phyloP scores from a whole-genome alignment of 306 rosid genomes.

The Pueraria montana region DNA sequence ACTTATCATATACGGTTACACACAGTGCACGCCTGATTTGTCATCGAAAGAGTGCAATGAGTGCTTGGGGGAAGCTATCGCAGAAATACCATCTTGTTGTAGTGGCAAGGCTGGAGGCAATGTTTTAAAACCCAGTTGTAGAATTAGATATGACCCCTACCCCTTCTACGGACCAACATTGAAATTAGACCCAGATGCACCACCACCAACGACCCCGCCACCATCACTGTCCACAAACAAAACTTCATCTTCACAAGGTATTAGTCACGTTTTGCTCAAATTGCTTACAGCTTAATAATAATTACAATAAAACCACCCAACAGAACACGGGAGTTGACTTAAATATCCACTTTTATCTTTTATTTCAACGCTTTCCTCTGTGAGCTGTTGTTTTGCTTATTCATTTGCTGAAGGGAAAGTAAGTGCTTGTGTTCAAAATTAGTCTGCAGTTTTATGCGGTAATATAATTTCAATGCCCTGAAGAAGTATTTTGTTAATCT shows the following conservation, averaged over 20 bases:
- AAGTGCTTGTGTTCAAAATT: background rate
- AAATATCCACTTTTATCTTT: background rate
- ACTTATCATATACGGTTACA: no score
- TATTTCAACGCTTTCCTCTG: background rate
- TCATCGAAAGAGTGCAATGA: background rate
- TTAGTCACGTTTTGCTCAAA: background rate
- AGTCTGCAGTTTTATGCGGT: background rate
- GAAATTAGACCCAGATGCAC: background rate
- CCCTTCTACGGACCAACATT: background rate
- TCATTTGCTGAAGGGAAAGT: background rate
- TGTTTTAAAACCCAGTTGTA: constrained; percentile 46
- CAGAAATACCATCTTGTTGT: no score
- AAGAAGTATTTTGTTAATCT: background rate
- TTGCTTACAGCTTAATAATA: background rate
- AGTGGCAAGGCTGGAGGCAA: constrained; percentile 17
- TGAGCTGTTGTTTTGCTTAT: background rate
- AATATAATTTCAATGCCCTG: background rate
- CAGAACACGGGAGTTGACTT: background rate
- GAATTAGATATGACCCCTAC: no score
- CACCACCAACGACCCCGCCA: background rate
- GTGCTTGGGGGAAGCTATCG: constrained; percentile 34
- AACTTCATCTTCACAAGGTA: background rate
- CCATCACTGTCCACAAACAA: background rate
- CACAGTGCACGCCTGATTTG: constrained; percentile 59
- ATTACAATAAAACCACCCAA: background rate